phyloP scores from a whole-genome alignment of 345 rosid species.

The Combretum micranthum region DNA sequence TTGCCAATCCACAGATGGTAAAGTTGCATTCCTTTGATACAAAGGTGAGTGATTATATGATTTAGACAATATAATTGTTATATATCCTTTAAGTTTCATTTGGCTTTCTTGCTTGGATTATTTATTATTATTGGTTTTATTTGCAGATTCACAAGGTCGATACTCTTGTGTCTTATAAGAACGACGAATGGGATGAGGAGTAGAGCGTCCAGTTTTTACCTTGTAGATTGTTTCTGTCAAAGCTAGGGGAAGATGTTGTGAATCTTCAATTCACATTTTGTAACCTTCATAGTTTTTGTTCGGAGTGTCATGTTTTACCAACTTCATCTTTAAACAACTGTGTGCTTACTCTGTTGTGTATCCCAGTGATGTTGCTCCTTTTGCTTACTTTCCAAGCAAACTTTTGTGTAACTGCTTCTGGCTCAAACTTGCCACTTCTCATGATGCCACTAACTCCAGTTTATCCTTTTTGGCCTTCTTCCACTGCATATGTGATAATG shows the following conservation, averaged over 20 bases:
- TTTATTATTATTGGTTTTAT: neutral
- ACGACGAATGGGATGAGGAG: constrained; percentile 90
- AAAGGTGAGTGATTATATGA: constrained; percentile 43
- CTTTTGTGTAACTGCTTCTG: too few relatives aligned
- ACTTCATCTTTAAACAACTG: neutral
- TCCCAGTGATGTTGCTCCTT: too few relatives aligned
- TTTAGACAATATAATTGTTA: neutral
- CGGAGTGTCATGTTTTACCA: neutral
- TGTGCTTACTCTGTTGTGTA: neutral
- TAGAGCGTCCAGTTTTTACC: constrained; percentile 12
- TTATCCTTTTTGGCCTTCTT: too few relatives aligned
- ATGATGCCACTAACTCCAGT: too few relatives aligned
- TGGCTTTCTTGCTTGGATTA: neutral
- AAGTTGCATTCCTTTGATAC: constrained; percentile 95
- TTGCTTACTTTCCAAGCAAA: too few relatives aligned
- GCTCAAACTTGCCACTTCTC: too few relatives aligned
- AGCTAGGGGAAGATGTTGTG: constrained; percentile 4
- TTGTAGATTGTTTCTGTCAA: neutral
- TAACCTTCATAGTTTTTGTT: neutral
- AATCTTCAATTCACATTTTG: constrained; percentile 21
- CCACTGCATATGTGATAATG: too few relatives aligned
- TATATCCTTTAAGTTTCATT: neutral
- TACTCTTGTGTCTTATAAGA: constrained; percentile 94
- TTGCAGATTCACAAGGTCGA: constrained; percentile 94
- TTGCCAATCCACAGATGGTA: constrained; percentile 98